Evolutionary conservation across 1,284 basidiomycete genomes (phyloP).

Genomic region (Golubevia pallescens): DNA sequence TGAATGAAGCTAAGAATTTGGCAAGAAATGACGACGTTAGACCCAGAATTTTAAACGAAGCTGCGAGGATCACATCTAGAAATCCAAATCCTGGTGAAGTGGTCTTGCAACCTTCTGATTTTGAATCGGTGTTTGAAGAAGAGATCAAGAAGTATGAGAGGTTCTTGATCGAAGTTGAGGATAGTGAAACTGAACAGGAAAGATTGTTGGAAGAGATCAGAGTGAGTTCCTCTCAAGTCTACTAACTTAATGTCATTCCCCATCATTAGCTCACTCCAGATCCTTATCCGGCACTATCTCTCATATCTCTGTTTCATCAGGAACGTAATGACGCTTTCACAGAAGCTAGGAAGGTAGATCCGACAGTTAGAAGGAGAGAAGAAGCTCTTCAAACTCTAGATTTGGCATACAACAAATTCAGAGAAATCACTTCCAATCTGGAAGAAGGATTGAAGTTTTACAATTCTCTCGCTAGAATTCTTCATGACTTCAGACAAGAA

Average conservation of each 20-base stretch:
- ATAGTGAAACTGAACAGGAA: slow-evolving; percentile 72
- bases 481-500: slow-evolving; percentile 28
- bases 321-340: slow-evolving; percentile 78
- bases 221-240: slow-evolving; percentile 66
- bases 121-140: slow-evolving; percentile 71
- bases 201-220: slow-evolving; percentile 74
- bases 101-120: slow-evolving; percentile 2
- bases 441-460: slow-evolving; percentile 80
- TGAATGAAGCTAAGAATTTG: slow-evolving; percentile 73
- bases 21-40: slow-evolving; percentile 79
- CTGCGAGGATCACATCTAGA: slow-evolving; percentile 70
- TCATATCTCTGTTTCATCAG: slow-evolving; percentile 65
- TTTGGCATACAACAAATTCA: slow-evolving; percentile 84
- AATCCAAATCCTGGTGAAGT: slow-evolving; percentile 1
- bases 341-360: slow-evolving; percentile 78
- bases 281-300: neutral
- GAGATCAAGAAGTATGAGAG: slow-evolving; percentile 82
- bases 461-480: slow-evolving; percentile 34
- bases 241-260: neutral
- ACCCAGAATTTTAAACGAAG: slow-evolving; percentile 74
- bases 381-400: slow-evolving; percentile 84
- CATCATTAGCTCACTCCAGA: too few species aligned
- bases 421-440: slow-evolving; percentile 81
- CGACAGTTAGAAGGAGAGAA: slow-evolving; percentile 80
- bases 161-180: slow-evolving; percentile 73